Evolutionary conservation across 441 rosid genomes (phyloP).

Genomic region (Hura crepitans): DNA sequence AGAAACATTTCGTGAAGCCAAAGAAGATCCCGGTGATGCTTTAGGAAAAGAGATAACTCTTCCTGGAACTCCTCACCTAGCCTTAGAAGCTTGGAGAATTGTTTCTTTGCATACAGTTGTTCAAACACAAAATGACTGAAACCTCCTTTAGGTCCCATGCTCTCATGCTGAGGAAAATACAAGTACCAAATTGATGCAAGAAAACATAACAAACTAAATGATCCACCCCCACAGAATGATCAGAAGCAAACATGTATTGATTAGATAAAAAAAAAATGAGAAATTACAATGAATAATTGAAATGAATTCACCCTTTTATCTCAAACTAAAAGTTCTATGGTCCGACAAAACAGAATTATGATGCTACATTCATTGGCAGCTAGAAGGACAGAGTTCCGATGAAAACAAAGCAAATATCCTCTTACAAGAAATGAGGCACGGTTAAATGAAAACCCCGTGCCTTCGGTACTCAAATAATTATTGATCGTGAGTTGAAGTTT

Average conservation of each 20-base stretch:
- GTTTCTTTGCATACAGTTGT: conserved; percentile 58
- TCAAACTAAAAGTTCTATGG: not conserved
- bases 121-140: conserved; percentile 85
- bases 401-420: not conserved
- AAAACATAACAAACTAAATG: conserved; percentile 8
- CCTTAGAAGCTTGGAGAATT: conserved; percentile 72
- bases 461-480: not conserved
- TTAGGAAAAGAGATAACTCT: conserved; percentile 65
- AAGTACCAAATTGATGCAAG: conserved; percentile 22
- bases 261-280: not conserved
- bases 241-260: conserved; percentile 2
- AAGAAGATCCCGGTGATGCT: conserved; percentile 52
- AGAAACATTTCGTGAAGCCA: conserved; percentile 94
- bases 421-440: not conserved
- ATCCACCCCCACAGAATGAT: not conserved
- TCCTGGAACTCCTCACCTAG: conserved; percentile 95
- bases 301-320: not conserved
- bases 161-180: conserved; percentile 58
- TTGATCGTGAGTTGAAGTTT: not conserved
- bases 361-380: not conserved
- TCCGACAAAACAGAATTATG: not conserved
- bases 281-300: not conserved
- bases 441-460: not conserved
- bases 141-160: conserved; percentile 89
- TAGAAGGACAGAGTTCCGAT: no score